Evolutionary conservation across 192 early-diverging fungal genomes (phyloP), one percentile per base, ranked within the genome.

Genomic region (Phlyctochytrium bullatum): DNA sequence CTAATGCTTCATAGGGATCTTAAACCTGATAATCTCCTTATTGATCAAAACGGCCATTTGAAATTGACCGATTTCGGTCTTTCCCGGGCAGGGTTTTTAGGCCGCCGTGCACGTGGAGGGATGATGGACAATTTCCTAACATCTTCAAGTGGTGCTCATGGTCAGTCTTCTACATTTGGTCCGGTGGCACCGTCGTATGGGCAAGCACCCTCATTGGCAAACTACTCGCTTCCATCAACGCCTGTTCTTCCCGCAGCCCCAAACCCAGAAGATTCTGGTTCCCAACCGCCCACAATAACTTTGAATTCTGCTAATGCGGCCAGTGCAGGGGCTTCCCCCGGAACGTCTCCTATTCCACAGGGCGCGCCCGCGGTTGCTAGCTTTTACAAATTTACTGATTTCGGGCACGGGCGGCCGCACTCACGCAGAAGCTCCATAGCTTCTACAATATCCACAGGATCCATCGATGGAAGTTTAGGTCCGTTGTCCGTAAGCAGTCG

Each of bases 61-160:
- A 94, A 94, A 72, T 71, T 95, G 32, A 93, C 91, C 2, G 93
- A 95, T 54, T 95, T 95, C 82, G 93, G 93, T 1, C 66, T 95
- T 14, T 92, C 91, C 0, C 71, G 90, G 4, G 87, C 91, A 29
- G 92, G 92, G 28, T 94, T 94, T 59, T 77, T 93, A 29, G 92
- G 89, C 12, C 84, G 92, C 28, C 84, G 89, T 24, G 86, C 86
- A 2, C 75, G 83, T 62, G 87, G 79, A 0, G 72, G 70, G 14
- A 23, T 72, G 17, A 61, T 68, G 29, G 66, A 67, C 34, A 73
- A 73, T 53, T 73, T 47, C 40, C 40, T 47, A n/a, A n/a, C n/a
- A n/a, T n/a, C n/a, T n/a, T n/a, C n/a, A n/a, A n/a, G n/a, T n/a
- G n/a, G n/a, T n/a, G n/a, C n/a, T n/a, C n/a, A n/a, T n/a, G n/a